phyloP scores from a whole-genome alignment of 306 rosid genomes.

The Cucumis cinereus region DNA sequence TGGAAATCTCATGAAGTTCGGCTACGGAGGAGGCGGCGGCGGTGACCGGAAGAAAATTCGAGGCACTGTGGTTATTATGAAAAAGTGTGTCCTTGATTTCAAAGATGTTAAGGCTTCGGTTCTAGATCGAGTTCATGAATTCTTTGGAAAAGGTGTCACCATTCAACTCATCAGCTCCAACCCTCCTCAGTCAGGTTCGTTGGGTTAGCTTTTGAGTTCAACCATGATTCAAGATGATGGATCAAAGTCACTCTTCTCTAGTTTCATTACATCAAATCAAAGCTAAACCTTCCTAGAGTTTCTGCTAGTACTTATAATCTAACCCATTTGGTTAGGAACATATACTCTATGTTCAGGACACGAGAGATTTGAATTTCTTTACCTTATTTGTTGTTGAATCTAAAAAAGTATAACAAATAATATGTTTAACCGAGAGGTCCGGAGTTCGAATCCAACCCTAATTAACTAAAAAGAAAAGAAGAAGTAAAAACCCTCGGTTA shows the following conservation, averaged over 20 bases:
- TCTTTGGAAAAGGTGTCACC: slow-evolving; percentile 69
- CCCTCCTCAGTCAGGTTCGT: slow-evolving; percentile 46
- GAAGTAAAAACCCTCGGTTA: too few relatives aligned
- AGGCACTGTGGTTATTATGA: slow-evolving; percentile 60
- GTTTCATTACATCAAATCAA: too few relatives aligned
- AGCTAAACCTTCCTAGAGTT: too few relatives aligned
- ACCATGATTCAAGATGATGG: background rate
- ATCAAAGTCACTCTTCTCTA: background rate
- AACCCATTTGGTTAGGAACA: too few relatives aligned
- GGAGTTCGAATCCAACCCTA: too few relatives aligned
- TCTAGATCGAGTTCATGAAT: slow-evolving; percentile 68
- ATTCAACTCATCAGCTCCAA: slow-evolving; percentile 45
- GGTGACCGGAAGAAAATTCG: slow-evolving; percentile 21
- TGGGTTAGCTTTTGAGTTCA: background rate
- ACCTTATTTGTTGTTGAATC: too few relatives aligned
- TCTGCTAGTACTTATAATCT: too few relatives aligned
- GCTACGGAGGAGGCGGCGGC: background rate
- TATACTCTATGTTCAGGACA: too few relatives aligned
- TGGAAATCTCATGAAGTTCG: slow-evolving; percentile 4
- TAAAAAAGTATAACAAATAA: too few relatives aligned
- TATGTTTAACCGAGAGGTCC: too few relatives aligned
- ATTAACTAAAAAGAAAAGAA: too few relatives aligned
- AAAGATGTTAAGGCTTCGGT: slow-evolving; percentile 51
- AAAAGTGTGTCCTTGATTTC: slow-evolving; percentile 62
- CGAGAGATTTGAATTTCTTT: too few relatives aligned